These are phyloP conservation scores for Trichoderma arundinaceum DNA, from an alignment of 2,329 filamentous ascomycete species.

Conservation along the genomic window DNA sequence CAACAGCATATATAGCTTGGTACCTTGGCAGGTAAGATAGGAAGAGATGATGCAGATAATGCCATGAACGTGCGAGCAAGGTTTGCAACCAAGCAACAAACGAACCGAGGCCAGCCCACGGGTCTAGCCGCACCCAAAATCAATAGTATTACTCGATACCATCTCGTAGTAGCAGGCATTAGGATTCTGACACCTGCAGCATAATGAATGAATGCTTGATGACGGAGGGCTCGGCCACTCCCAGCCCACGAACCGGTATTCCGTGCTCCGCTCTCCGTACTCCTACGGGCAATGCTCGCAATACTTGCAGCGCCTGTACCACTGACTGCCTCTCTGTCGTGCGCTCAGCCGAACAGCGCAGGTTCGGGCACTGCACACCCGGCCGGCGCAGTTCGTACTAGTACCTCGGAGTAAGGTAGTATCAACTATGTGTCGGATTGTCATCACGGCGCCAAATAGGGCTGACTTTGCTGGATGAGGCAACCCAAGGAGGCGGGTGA, in stretches of 20 bases:
- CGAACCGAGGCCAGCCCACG: not conserved
- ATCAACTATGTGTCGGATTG: not conserved
- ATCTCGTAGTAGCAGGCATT: not conserved
- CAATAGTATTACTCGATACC: too few species aligned
- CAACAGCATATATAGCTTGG: too few species aligned
- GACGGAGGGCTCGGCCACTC: not conserved
- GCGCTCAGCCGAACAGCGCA: not conserved
- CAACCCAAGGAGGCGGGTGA: not conserved
- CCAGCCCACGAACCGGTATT: not conserved
- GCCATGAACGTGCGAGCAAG: not conserved
- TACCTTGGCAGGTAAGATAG: too few species aligned
- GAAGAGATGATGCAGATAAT: too few species aligned
- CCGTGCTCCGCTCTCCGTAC: too few species aligned
- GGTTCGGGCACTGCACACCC: not conserved
- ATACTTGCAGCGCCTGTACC: too few species aligned
- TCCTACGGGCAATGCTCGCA: not conserved
- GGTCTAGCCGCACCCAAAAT: not conserved
- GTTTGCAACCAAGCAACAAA: not conserved
- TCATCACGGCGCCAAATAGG: not conserved
- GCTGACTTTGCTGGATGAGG: not conserved
- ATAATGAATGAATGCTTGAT: not conserved
- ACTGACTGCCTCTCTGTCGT: not conserved
- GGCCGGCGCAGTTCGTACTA: too few species aligned
- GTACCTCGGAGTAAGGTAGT: not conserved
- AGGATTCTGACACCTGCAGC: constrained; percentile 19